These are phyloP conservation scores for Phytophthora pseudosyringae DNA, from an alignment of 352 stramenopile species.

Conservation along the genomic window DNA sequence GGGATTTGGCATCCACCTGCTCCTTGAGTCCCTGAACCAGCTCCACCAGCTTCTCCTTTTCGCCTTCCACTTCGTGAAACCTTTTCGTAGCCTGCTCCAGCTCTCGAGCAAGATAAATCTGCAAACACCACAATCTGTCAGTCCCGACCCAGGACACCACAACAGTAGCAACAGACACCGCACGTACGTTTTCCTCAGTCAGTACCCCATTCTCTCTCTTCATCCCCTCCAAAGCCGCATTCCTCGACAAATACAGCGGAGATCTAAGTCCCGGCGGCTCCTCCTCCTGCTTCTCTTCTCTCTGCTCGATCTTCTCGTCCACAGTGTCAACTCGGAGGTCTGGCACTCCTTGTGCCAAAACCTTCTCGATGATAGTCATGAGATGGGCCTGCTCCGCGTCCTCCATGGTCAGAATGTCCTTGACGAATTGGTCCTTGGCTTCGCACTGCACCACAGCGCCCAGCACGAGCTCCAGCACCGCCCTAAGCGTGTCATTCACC, in stretches of 20 bases:
- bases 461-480: slow-evolving; percentile 54
- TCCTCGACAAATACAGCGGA: slow-evolving; percentile 52
- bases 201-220: slow-evolving; percentile 66
- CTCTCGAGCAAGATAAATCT: slow-evolving; percentile 53
- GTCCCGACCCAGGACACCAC: too few relatives aligned
- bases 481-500: slow-evolving; percentile 17
- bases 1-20: slow-evolving; percentile 51
- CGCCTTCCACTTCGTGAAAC: slow-evolving; percentile 26
- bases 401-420: slow-evolving; percentile 71
- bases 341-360: slow-evolving; percentile 36
- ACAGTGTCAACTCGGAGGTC: background rate
- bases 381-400: slow-evolving; percentile 65
- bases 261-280: slow-evolving; percentile 13
- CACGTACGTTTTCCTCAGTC: slow-evolving; percentile 65
- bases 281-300: slow-evolving; percentile 11
- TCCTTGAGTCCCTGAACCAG: slow-evolving; percentile 47
- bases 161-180: too few relatives aligned
- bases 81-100: slow-evolving; percentile 32
- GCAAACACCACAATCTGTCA: background rate
- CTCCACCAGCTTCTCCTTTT: slow-evolving; percentile 41
- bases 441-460: slow-evolving; percentile 66
- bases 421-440: slow-evolving; percentile 58
- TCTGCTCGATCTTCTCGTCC: background rate
- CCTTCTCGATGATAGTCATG: slow-evolving; percentile 69
- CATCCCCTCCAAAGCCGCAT: slow-evolving; percentile 53